A percentile compares a stretch with the other conserved stretches of the same genome.
Conservation (phyloP, 2,329 filamentous ascomycete species). For the Hypoxylon sp. region DNA sequence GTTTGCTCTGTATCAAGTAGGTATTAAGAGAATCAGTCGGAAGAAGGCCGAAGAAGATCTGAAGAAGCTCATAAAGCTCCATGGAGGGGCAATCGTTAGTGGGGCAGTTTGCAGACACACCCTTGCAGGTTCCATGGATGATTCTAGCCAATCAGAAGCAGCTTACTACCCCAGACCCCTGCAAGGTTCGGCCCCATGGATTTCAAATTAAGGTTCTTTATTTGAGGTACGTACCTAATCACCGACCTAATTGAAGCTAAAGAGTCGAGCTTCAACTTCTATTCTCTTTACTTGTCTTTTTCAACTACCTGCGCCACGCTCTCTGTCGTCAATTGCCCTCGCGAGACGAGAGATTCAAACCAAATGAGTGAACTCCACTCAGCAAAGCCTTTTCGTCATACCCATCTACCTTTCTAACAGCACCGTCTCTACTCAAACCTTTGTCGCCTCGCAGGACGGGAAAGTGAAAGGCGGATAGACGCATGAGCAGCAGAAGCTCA, state of each 20-base stretch:
- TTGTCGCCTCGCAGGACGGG: constrained; percentile 12
- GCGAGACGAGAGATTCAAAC: constrained; percentile 3
- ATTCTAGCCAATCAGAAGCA: constrained; percentile 20
- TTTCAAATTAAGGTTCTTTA: neutral
- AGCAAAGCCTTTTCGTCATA: constrained; percentile 5
- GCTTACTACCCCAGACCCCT: neutral
- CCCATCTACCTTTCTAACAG: constrained; percentile 22
- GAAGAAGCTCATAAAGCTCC: constrained; percentile 28
- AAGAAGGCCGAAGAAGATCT: constrained; percentile 37
- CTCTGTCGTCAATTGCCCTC: neutral
- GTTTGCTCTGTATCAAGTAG: constrained; percentile 11
- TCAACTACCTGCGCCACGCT: neutral
- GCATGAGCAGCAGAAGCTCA: neutral
- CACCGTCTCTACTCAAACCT: neutral
- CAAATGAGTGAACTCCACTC: constrained; percentile 26
- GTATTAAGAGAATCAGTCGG: constrained; percentile 42
- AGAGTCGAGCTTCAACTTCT: constrained; percentile 13
- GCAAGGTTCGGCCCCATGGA: neutral
- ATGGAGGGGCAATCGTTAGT: constrained; percentile 42
- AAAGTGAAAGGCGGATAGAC: neutral
- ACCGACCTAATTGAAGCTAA: constrained; percentile 6
- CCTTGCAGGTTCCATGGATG: constrained; percentile 15
- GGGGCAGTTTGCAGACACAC: constrained; percentile 18
- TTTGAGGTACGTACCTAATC: constrained; percentile 19
- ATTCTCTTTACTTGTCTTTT: constrained; percentile 13